Conservation (phyloP, 2,329 filamentous ascomycete genomes). For the Amauroascus verrucosus region DNA sequence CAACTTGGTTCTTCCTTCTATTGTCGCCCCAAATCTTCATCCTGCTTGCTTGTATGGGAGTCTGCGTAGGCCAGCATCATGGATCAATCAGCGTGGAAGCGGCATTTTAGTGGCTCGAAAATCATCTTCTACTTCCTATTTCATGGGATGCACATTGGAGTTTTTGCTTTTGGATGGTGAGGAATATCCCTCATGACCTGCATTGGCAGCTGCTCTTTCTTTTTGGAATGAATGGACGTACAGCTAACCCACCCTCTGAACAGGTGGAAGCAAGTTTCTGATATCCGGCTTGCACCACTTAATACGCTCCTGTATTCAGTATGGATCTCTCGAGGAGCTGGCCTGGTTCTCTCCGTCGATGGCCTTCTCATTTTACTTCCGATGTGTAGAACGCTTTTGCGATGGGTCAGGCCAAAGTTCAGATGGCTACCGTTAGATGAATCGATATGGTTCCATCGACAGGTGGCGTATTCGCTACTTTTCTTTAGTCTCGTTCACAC, state of each 20-base stretch:
- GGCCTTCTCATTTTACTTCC: slow-evolving; percentile 80
- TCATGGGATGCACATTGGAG: slow-evolving; percentile 63
- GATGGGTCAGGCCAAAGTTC: slow-evolving; percentile 74
- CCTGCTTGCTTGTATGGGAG: slow-evolving; percentile 5
- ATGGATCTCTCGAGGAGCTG: slow-evolving; percentile 91
- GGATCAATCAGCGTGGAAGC: slow-evolving; percentile 20
- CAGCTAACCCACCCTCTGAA: slow-evolving; percentile 11
- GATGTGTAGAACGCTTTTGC: slow-evolving; percentile 85
- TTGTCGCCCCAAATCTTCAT: neutral
- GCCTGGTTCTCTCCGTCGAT: slow-evolving; percentile 74
- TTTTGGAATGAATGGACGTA: no score
- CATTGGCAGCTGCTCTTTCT: no score
- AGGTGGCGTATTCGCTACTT: slow-evolving; percentile 81
- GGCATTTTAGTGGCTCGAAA: slow-evolving; percentile 61
- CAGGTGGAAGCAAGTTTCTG: slow-evolving; percentile 68
- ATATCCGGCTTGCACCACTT: slow-evolving; percentile 60
- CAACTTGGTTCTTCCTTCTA: neutral
- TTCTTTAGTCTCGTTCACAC: slow-evolving; percentile 73
- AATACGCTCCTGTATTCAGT: slow-evolving; percentile 81
- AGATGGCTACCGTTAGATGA: slow-evolving; percentile 89
- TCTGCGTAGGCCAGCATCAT: slow-evolving; percentile 9
- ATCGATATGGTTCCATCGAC: slow-evolving; percentile 91
- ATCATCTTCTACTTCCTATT: slow-evolving; percentile 71
- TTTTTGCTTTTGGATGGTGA: slow-evolving; percentile 83
- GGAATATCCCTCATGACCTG: slow-evolving; percentile 30